Base-by-base conservation (phyloP, 2,329 filamentous ascomycete genomes). In the Alternaria triticina region DNA sequence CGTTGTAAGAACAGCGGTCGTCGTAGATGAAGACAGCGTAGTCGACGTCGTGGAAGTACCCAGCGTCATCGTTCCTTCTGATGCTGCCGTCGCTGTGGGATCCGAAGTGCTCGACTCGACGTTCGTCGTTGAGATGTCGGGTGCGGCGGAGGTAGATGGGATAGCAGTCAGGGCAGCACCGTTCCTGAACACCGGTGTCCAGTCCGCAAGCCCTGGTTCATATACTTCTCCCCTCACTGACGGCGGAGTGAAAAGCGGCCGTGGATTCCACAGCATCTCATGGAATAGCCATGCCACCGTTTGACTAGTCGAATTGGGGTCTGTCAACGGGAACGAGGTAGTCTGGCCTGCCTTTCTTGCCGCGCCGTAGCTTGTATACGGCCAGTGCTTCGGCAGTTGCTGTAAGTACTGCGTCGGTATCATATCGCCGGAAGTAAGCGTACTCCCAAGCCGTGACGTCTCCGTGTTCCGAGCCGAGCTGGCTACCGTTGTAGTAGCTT, bases 361-460 rank as follows among this genome's bases (percentile, higher is more conserved):
- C 7, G 52, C 40, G 23, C 46, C 59, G 17, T 63, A 64, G 5
- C 9, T 17, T 11, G 65, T 65, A 22, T 69, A 69, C 6, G 67
- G 65, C 67, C 67, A 68, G 25, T 54, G 20, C 12, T 20, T 5
- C 6, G 64, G 66, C 6, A 67, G 5, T 40, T 70, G 66, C 4
- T 60, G 22, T 13, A 67, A 52, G 23, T 64, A 64, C 22, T 60
- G 15, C 10, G 64, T 52, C n/a, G 62, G 65, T 5, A 61, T 52
- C n/a, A 15, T 2, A 1, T 40, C 13, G 9, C 17, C 17, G 2
- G 40, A 7, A n/a, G 23, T 46, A 43, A 17, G 43, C n/a, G 17
- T 46, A n/a, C 43, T 46, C 6, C 10, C 7, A 6, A 17, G 17
- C 25, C 1, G 5, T 1, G 17, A 15, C 2, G 25, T 30, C 25